phyloP scores from a whole-genome alignment of 495 filamentous ascomycete genomes.

The Podospora tetraspora region DNA sequence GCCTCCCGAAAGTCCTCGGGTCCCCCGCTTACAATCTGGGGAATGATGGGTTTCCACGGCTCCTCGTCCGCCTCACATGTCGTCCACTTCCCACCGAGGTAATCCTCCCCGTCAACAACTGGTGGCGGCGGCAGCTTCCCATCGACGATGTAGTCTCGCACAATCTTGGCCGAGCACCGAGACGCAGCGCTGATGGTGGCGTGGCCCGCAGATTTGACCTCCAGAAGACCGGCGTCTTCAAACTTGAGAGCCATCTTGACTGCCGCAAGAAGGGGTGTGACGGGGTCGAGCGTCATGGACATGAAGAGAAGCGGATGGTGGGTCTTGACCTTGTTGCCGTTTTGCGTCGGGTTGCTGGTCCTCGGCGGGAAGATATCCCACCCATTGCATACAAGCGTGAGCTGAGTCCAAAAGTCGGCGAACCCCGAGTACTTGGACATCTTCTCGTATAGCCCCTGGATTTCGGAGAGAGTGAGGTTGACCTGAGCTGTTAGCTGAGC shows the following conservation, averaged over 20 bases:
- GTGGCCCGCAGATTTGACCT: conserved; percentile 43
- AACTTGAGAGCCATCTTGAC: conserved; percentile 49
- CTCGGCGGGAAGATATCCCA: conserved; percentile 30
- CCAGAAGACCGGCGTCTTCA: conserved; percentile 40
- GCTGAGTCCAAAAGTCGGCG: conserved; percentile 40
- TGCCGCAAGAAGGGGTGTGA: conserved; percentile 50
- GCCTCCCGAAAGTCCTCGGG: neutral
- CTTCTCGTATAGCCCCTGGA: conserved; percentile 32
- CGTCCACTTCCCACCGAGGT: conserved; percentile 34
- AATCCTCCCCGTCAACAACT: conserved; percentile 20
- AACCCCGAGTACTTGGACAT: conserved; percentile 37
- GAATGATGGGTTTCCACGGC: conserved; percentile 24
- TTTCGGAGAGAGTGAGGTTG: conserved; percentile 34
- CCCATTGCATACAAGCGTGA: conserved; percentile 41
- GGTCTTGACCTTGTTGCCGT: conserved; percentile 36
- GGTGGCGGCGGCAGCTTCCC: conserved; percentile 40
- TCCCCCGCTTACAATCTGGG: neutral
- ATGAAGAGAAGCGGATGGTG: conserved; percentile 57
- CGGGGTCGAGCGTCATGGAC: conserved; percentile 55
- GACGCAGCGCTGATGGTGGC: conserved; percentile 37
- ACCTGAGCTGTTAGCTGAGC: conserved; percentile 16
- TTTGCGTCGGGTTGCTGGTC: neutral
- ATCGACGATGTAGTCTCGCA: conserved; percentile 36
- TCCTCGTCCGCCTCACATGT: conserved; percentile 35
- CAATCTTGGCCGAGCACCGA: conserved; percentile 34